phyloP scores from a whole-genome alignment of 2,329 filamentous ascomycete species.

The Penicillium sp. region DNA sequence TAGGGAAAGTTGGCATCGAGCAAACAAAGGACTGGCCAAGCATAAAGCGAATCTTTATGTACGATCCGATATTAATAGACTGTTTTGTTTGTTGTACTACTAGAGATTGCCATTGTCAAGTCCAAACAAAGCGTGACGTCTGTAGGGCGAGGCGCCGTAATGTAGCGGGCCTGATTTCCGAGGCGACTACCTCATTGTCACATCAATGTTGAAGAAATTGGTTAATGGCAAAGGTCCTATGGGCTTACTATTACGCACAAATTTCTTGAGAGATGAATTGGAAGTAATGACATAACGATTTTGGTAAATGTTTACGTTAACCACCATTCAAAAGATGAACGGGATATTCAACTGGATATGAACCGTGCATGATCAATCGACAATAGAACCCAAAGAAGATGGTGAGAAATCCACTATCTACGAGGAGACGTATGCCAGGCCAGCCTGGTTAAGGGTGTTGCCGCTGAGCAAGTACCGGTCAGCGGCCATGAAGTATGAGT shows the following conservation, averaged over 20 bases:
- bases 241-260: neutral
- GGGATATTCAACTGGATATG: neutral
- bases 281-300: neutral
- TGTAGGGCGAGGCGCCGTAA: neutral
- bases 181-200: neutral
- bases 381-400: neutral
- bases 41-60: no score
- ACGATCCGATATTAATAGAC: no score
- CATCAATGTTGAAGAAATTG: neutral
- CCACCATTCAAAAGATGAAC: neutral
- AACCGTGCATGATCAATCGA: neutral
- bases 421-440: constrained; percentile 28
- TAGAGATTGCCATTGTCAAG: no score
- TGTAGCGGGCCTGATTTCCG: neutral
- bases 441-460: constrained; percentile 27
- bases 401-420: neutral
- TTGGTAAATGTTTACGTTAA: constrained; percentile 4
- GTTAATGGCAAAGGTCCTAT: neutral
- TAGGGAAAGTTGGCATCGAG: no score
- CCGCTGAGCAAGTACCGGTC: constrained; percentile 34
- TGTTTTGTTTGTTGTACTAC: no score
- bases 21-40: no score
- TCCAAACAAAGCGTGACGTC: no score
- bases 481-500: constrained; percentile 43
- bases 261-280: neutral